These are phyloP conservation scores for Cutaneotrichosporon sp. DNA, from an alignment of 1,284 basidiomycete species.

Conservation along the genomic window DNA sequence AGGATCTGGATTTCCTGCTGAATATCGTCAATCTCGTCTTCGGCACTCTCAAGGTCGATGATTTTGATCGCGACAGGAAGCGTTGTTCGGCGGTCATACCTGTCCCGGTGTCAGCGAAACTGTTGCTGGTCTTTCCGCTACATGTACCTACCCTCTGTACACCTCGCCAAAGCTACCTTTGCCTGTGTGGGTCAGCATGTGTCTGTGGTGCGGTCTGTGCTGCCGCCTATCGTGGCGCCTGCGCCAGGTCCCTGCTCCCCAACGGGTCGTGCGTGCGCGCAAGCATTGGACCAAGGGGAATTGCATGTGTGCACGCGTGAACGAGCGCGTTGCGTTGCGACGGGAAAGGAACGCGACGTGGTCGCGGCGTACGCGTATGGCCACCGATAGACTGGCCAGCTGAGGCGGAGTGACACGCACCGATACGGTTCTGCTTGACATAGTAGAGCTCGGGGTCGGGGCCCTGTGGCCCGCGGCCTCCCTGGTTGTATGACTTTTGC, in stretches of 20 bases:
- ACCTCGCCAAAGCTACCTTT: constrained; percentile 97
- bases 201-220: not conserved
- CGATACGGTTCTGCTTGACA: constrained; percentile 92
- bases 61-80: constrained; percentile 97
- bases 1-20: constrained; percentile 98
- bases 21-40: constrained; percentile 99
- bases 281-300: not conserved
- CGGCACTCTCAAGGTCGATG: constrained; percentile 96
- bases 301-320: no score
- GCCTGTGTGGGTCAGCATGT: constrained; percentile 52
- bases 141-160: constrained; percentile 72
- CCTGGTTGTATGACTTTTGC: constrained; percentile 10
- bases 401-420: constrained; percentile 51
- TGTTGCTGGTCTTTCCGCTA: not conserved
- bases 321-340: no score
- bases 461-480: constrained; percentile 8
- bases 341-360: no score
- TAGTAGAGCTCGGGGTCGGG: constrained; percentile 88
- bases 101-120: constrained; percentile 35
- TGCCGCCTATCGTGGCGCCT: not conserved
- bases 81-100: constrained; percentile 86
- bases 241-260: not conserved
- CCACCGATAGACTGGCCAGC: no score
- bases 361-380: no score
- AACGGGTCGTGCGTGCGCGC: not conserved